A percentile compares a stretch with the other conserved stretches of the same genome.
phyloP scores from a whole-genome alignment of 805 yeast genomes.

The Candida gorgasii region DNA sequence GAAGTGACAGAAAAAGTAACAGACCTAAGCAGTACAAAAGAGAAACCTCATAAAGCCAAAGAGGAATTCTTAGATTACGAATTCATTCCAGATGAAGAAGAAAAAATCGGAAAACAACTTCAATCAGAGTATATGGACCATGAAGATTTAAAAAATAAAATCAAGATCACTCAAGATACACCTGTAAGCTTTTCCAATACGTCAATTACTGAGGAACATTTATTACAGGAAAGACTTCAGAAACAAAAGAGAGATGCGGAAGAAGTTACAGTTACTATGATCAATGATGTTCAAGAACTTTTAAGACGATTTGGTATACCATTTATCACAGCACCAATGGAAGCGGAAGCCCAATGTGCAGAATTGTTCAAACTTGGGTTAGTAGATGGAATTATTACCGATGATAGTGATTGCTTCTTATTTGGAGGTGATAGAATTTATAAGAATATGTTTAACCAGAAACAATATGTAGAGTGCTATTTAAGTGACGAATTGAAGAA shows the following conservation, averaged over 20 bases:
- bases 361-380: slow-evolving; percentile 63
- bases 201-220: slow-evolving; percentile 45
- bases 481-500: slow-evolving; percentile 54
- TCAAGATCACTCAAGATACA: slow-evolving; percentile 21
- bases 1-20: neutral
- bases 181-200: slow-evolving; percentile 24
- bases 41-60: no score
- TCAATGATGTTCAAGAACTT: slow-evolving; percentile 86
- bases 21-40: slow-evolving; percentile 1
- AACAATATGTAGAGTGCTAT: slow-evolving; percentile 87
- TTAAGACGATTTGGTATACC: slow-evolving; percentile 91
- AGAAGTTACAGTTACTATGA: slow-evolving; percentile 84
- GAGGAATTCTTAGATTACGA: slow-evolving; percentile 52
- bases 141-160: slow-evolving; percentile 51
- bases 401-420: slow-evolving; percentile 93
- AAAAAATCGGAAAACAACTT: slow-evolving; percentile 60
- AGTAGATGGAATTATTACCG: slow-evolving; percentile 95
- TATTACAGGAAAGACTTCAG: slow-evolving; percentile 59
- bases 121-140: slow-evolving; percentile 73
- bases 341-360: slow-evolving; percentile 99
- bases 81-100: slow-evolving; percentile 78
- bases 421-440: slow-evolving; percentile 87
- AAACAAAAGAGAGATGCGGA: slow-evolving; percentile 86
- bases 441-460: slow-evolving; percentile 92
- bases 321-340: slow-evolving; percentile 94